Evolutionary conservation across 2,329 filamentous ascomycete species (phyloP), one percentile per base, ranked within the genome.

Genomic region (Calonectria pteridis): DNA sequence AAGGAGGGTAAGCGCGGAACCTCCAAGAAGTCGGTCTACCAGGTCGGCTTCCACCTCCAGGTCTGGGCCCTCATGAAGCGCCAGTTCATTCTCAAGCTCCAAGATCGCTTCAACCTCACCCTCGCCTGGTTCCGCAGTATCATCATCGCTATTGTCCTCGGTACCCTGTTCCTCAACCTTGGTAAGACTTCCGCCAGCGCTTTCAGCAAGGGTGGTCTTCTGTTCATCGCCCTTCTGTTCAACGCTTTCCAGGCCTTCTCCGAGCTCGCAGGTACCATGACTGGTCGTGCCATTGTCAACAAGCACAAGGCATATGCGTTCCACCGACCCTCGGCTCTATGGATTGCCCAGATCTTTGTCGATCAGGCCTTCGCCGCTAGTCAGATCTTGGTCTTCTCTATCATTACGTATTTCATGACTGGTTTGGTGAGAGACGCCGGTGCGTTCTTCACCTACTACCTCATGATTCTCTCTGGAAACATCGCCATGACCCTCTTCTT

Each of bases 171-270:
- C 87, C 88, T 95, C 72, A 87, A 95, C 43, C 89, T 95, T 40
- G 91, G 91, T 1, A 84, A 91, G 66, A 92, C 88, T 0, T 92
- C 91, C 1, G 91, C 91, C 37, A 94, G 93, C 49, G 94, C 94
- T 4, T 97, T 97, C 84, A 94, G 93, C 77, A 92, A 95, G 82
- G 94, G 94, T 75, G 95, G 94, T 86, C 90, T 96, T 1, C 87
- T 97, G 65, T 97, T 97, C 85, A 91, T 95, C 68, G 88, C 93
- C 28, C 89, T 97, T 2, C 85, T 97, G 6, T 96, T 96, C 88
- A 96, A 96, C 82, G 93, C 94, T n/a, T 96, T 97, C 84, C 93
- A 95, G 81, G 94, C 95, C 29, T 96, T 97, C 81, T 91, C 93
- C 0, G 95, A 97, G 83, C 85, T 98, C 0, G 93, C 89, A 0